Base-by-base conservation (phyloP, 345 rosid genomes). In the Theobroma cacao region DNA sequence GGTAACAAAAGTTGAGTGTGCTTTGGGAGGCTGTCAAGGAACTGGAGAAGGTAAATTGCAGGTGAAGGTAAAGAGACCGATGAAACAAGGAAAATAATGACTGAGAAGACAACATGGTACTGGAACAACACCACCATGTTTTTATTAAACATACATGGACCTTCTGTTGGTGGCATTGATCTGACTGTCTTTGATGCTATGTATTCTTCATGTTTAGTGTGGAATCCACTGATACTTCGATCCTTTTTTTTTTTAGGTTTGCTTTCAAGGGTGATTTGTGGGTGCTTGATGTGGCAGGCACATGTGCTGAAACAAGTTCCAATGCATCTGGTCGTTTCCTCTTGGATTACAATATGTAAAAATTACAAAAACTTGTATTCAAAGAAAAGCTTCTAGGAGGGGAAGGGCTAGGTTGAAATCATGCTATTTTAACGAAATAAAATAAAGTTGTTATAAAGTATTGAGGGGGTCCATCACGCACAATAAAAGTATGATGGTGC, bases 31-130 rank as follows among this genome's bases (percentile, higher is more conserved):
- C 84, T 86, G 31, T 80, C 53, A 43, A 71, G 73, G 66, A 84
- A 82, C 33, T 67, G 82, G 28, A 86, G 81, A 80, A 86, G 87
- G 61, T 10, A 74, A 78, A 18, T 52, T 22, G 85, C 82, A 5
- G 82, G 73, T 31, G 76, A 69, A 47, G 83, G 74, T 18, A 68
- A 56, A 5, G 85, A 67, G 28, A 71, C 40, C 28, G 82, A 61
- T 53, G 85, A 66, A 38, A n/a, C 55, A 41, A n/a, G 31, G 24
- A 72, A 34, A 24, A 77, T 47, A 59, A 59, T 26, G 59, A 69
- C 30, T 20, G 72, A 64, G 64, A 76, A 50, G 38, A 81, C 11
- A 63, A 80, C 68, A 80, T 48, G 67, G 64, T 22, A 77, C n/a
- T 60, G 66, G 28, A 59, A 33, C 14, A 65, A 38, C 31, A 64